Evolutionary conservation across 2,329 filamentous ascomycete genomes (phyloP), one percentile per base, ranked within the genome.

Genomic region (Passalora sequoiae): DNA sequence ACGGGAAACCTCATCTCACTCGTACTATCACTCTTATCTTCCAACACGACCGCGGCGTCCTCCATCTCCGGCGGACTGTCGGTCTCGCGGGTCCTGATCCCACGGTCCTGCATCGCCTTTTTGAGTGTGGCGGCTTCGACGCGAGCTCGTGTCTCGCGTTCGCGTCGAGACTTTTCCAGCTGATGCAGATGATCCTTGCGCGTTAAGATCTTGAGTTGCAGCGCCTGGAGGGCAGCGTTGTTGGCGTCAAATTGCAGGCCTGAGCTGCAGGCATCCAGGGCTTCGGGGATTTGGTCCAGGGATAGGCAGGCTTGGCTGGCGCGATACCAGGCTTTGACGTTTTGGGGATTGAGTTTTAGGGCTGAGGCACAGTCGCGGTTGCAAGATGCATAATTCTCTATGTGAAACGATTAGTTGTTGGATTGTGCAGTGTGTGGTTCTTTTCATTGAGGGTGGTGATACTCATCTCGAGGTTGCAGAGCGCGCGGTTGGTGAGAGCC

Each of bases 271-370:
- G 87, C 81, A 63, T 94, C 88, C 54, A 83, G 76, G 2, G 92
- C 89, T 68, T 96, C 89, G 16, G 70, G 66, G 43, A 94, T 71
- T 59, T 87, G 87, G 63, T 86, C 83, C 12, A 96, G 78, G 1
- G 83, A 80, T 19, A 94, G 71, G 44, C 94, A 77, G 3, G 92
- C 91, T 47, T 76, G 74, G 2, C 85, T 79, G 43, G 85, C 89
- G 50, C 92, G 84, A 68, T 94, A 98, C 69, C 83, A 88, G 1
- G 92, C 91, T 70, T 98, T 98, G 59, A 94, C 66, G 64, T 95
- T 96, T 38, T 64, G 66, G 3, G 82, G 76, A 66, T 96, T 94
- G 46, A 96, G 72, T 28, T 81, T 78, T 47, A 98, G 75, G 1
- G 86, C 84, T 6, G 80, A 75, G 2, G 83, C 85, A 66, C 89